Evolutionary conservation across 1,284 basidiomycete genomes (phyloP).

Genomic region (Heterobasidion annosum): DNA sequence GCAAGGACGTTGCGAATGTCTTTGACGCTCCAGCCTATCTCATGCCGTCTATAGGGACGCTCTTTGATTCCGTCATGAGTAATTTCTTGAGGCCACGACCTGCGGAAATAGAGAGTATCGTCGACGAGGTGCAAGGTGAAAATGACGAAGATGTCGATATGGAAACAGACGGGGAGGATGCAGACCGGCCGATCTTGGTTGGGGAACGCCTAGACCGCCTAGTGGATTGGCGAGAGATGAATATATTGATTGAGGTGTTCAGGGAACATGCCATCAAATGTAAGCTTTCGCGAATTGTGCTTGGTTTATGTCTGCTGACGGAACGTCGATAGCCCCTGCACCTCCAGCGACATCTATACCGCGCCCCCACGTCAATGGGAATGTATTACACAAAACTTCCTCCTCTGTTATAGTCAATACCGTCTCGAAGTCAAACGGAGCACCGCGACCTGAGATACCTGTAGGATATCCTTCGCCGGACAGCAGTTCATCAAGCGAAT

Average conservation of each 20-base stretch:
- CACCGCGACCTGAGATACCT: constrained; percentile 2
- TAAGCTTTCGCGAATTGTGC: constrained; percentile 14
- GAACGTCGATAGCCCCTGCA: constrained; percentile 1
- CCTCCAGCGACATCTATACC: constrained; percentile 7
- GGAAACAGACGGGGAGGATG: constrained; percentile 25
- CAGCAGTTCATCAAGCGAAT: constrained; percentile 9
- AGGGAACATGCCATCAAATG: constrained; percentile 34
- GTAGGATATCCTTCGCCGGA: constrained; percentile 9
- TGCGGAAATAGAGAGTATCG: constrained; percentile 4
- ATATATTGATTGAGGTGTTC: constrained; percentile 40
- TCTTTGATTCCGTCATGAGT: constrained; percentile 71
- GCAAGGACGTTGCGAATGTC: constrained; percentile 33
- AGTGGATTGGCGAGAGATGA: constrained; percentile 38
- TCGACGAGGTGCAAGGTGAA: constrained; percentile 13
- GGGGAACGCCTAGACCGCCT: constrained; percentile 22
- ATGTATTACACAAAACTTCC: constrained; percentile 12
- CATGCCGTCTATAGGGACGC: constrained; percentile 64
- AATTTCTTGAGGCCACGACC: constrained; percentile 42
- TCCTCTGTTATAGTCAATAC: constrained; percentile 11
- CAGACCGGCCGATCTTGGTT: constrained; percentile 15
- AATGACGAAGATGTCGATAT: constrained; percentile 37
- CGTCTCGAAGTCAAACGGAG: constrained; percentile 13
- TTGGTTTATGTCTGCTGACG: constrained; percentile 4
- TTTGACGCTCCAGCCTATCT: constrained; percentile 76
- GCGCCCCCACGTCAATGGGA: constrained; percentile 14